These are phyloP conservation scores for Trebouxia sp. DNA, from an alignment of 139 green algal genomes.

Conservation along the genomic window DNA sequence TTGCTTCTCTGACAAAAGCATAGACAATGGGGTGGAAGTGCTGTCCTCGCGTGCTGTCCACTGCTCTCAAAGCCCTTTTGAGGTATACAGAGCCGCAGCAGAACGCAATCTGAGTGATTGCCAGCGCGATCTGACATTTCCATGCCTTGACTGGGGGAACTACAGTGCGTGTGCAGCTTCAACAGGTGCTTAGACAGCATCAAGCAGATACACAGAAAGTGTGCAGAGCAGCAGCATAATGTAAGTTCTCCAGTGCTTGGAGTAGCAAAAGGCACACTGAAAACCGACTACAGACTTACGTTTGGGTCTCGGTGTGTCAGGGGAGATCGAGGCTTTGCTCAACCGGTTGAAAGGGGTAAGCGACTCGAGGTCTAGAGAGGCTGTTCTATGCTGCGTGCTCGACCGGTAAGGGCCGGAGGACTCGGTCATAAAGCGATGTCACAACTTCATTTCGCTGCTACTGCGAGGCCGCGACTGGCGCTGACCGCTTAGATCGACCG, in stretches of 20 bases:
- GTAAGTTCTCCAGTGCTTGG: not conserved
- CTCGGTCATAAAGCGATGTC: slow-evolving; percentile 5
- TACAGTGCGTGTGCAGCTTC: too few relatives aligned
- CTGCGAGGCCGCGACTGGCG: not conserved
- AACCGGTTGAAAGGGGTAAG: not conserved
- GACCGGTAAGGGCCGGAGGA: not conserved
- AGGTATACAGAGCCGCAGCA: slow-evolving; percentile 63
- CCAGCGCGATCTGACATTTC: slow-evolving; percentile 56
- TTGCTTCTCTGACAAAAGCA: slow-evolving; percentile 51
- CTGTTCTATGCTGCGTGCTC: slow-evolving; percentile 4
- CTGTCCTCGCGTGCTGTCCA: slow-evolving; percentile 35
- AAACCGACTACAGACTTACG: not conserved
- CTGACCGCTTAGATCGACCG: too few relatives aligned
- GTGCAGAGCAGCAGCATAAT: not conserved
- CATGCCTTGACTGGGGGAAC: slow-evolving; percentile 36
- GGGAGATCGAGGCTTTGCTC: not conserved
- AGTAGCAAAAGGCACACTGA: not conserved
- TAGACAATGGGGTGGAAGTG: slow-evolving; percentile 61
- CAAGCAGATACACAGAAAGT: too few relatives aligned
- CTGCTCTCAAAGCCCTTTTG: slow-evolving; percentile 41
- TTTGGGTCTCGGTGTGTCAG: not conserved
- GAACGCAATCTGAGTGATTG: slow-evolving; percentile 55
- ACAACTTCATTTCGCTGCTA: not conserved
- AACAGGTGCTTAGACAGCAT: too few relatives aligned
- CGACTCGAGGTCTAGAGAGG: not conserved